Evolutionary conservation across 2,329 filamentous ascomycete genomes (phyloP).

Genomic region (Aspergillus uvarum): DNA sequence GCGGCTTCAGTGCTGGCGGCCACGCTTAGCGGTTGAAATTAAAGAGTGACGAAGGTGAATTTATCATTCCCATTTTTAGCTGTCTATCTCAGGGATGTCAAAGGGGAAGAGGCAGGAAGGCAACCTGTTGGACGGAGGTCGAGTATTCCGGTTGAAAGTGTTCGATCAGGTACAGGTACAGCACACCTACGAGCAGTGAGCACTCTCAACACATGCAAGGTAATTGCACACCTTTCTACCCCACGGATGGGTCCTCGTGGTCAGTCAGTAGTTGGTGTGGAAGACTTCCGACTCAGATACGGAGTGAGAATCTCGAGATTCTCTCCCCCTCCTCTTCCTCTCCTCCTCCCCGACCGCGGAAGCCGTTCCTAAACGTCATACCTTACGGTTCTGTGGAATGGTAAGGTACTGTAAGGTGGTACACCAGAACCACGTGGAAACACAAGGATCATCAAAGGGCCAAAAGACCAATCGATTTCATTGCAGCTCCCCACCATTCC

Average conservation of each 20-base stretch:
- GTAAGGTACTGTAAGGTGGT: constrained; percentile 12
- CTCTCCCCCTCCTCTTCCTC: not conserved
- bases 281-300: too few relatives aligned
- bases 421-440: constrained; percentile 23
- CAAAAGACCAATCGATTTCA: constrained; percentile 17
- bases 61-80: too few relatives aligned
- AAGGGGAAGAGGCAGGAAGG: not conserved
- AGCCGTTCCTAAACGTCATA: constrained; percentile 6
- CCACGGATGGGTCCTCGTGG: too few relatives aligned
- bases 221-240: too few relatives aligned
- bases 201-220: too few relatives aligned
- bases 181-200: too few relatives aligned
- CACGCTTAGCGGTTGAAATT: not conserved
- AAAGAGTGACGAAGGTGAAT: not conserved
- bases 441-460: constrained; percentile 17
- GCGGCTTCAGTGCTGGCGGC: constrained; percentile 10
- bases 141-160: not conserved
- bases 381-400: not conserved
- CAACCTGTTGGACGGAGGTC: not conserved
- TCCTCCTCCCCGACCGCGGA: not conserved
- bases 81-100: too few relatives aligned
- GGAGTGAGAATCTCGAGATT: not conserved
- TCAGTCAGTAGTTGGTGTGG: too few relatives aligned
- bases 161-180: too few relatives aligned
- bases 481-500: constrained; percentile 12